These are phyloP conservation scores for Ogataea parapolymorpha DNA, from an alignment of 805 yeast species.

Conservation along the genomic window DNA sequence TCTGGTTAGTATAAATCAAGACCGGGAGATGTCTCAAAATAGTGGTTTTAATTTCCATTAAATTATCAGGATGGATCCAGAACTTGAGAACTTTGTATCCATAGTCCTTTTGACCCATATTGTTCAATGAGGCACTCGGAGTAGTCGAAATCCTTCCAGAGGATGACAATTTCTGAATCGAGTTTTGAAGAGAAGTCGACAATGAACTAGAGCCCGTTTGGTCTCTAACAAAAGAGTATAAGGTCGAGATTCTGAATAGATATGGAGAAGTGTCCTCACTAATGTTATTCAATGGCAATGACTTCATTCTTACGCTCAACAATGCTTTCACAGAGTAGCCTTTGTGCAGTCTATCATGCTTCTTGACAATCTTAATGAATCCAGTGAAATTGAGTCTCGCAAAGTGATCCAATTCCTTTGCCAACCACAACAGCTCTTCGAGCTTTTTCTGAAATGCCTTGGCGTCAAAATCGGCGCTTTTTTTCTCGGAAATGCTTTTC, in stretches of 20 bases:
- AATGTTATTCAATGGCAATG: slow-evolving; percentile 73
- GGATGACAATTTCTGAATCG: slow-evolving; percentile 46
- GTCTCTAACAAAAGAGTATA: slow-evolving; percentile 79
- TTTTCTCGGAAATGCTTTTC: slow-evolving; percentile 19
- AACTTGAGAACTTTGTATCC: slow-evolving; percentile 70
- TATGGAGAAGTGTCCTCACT: slow-evolving; percentile 93
- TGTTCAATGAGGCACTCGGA: slow-evolving; percentile 27
- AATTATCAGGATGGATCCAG: slow-evolving; percentile 95
- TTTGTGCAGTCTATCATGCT: slow-evolving; percentile 89
- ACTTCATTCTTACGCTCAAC: slow-evolving; percentile 80
- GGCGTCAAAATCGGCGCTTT: slow-evolving; percentile 47
- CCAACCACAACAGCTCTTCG: slow-evolving; percentile 68
- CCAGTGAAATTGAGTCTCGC: slow-evolving; percentile 93
- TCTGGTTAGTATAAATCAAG: slow-evolving; percentile 62
- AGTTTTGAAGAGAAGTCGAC: slow-evolving; percentile 40
- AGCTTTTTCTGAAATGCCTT: slow-evolving; percentile 60
- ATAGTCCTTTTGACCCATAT: slow-evolving; percentile 15
- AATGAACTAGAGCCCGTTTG: slow-evolving; percentile 44
- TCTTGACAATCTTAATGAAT: slow-evolving; percentile 88
- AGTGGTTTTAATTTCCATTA: slow-evolving; percentile 97
- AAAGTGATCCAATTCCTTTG: slow-evolving; percentile 86
- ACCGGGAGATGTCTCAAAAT: slow-evolving; percentile 92
- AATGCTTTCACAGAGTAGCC: slow-evolving; percentile 87
- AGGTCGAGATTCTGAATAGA: slow-evolving; percentile 72
- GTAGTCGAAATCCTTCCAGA: slow-evolving; percentile 35